Conservation (phyloP, 1,284 basidiomycete species). For the Pholiota adiposa region DNA sequence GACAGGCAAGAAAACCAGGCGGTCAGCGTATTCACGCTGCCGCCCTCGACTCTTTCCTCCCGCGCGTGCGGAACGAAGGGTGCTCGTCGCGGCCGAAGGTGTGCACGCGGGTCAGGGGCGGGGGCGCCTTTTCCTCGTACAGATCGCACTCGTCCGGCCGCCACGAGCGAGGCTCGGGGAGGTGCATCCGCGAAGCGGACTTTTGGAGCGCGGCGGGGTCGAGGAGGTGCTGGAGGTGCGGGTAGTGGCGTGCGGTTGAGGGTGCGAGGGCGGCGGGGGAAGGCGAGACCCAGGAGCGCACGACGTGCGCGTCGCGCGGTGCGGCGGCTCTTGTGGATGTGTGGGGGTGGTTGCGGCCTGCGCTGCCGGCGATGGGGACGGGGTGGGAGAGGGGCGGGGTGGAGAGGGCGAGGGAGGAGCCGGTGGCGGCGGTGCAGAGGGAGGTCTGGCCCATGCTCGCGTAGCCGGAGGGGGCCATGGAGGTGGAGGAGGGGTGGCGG, state of each 20-base stretch:
- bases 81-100: slow-evolving; percentile 22
- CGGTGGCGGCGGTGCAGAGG: slow-evolving; percentile 33
- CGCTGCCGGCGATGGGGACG: slow-evolving; percentile 27
- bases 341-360: slow-evolving; percentile 17
- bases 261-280: slow-evolving; percentile 19
- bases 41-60: slow-evolving; percentile 37
- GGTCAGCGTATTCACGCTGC: no score
- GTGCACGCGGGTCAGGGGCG: slow-evolving; percentile 13
- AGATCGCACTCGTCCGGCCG: slow-evolving; percentile 2
- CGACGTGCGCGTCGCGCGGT: slow-evolving; percentile 23
- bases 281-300: slow-evolving; percentile 41
- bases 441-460: slow-evolving; percentile 35
- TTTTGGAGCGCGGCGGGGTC: background rate
- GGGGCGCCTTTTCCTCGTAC: slow-evolving; percentile 14
- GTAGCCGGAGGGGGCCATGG: slow-evolving; percentile 21
- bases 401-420: slow-evolving; percentile 43
- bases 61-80: slow-evolving; percentile 35
- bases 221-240: slow-evolving; percentile 7
- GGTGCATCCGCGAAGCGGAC: background rate
- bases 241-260: slow-evolving; percentile 13
- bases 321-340: no score
- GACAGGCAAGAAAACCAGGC: no score
- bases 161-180: background rate
- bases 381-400: slow-evolving; percentile 40
- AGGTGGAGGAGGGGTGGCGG: slow-evolving; percentile 28